phyloP scores from a whole-genome alignment of 164 flowering plant genomes.

The Piper longum region DNA sequence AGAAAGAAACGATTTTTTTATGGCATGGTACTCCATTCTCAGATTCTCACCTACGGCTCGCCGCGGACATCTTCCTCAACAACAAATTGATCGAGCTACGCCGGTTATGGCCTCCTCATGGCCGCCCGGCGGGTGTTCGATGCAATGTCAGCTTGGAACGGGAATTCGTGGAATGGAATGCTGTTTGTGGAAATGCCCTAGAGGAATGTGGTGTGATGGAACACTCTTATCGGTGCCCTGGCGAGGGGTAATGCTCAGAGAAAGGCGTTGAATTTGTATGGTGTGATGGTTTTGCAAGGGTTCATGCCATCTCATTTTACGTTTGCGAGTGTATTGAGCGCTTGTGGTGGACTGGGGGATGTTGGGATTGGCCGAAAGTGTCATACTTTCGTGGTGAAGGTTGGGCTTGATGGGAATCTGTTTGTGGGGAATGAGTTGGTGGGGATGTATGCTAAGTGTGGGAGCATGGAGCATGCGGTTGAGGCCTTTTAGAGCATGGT shows the following conservation, averaged over 20 bases:
- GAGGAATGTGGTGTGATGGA: conserved; percentile 54
- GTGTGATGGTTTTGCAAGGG: conserved; percentile 40
- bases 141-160: conserved; percentile 36
- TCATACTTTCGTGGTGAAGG: conserved; percentile 47
- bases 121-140: conserved; percentile 37
- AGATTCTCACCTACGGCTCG: conserved; percentile 28
- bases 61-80: conserved; percentile 35
- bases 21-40: conserved; percentile 51
- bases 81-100: conserved; percentile 63
- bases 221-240: conserved; percentile 41
- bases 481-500: conserved; percentile 34
- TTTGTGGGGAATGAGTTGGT: conserved; percentile 71
- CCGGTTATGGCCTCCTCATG: conserved; percentile 19
- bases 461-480: conserved; percentile 33
- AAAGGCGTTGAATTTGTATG: conserved; percentile 34
- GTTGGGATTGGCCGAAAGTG: conserved; percentile 36
- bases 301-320: conserved; percentile 48
- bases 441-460: conserved; percentile 65
- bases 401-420: conserved; percentile 44
- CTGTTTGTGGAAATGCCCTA: conserved; percentile 64
- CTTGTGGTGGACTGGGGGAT: conserved; percentile 35
- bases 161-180: conserved; percentile 56
- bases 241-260: conserved; percentile 28
- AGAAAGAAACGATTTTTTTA: conserved; percentile 25
- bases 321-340: conserved; percentile 62